Evolutionary conservation across 805 yeast species (phyloP).

Genomic region (Kodamaea hsintzibuensis): DNA sequence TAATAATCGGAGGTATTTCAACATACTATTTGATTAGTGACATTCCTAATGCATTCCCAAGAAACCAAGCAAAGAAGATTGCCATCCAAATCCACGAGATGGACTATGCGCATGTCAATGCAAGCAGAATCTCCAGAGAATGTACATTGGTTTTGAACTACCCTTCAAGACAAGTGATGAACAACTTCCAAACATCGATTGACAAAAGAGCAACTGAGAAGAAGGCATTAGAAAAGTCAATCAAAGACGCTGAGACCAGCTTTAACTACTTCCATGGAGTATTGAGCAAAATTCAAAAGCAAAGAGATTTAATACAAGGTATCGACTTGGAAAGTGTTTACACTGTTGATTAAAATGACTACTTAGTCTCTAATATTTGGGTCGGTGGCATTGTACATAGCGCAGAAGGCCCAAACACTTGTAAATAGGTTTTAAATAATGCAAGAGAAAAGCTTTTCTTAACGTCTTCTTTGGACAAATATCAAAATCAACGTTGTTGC

Average conservation of each 20-base stretch:
- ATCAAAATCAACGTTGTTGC: slow-evolving; percentile 25
- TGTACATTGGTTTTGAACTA: slow-evolving; percentile 76
- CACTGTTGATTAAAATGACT: slow-evolving; percentile 33
- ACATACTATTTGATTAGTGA: slow-evolving; percentile 70
- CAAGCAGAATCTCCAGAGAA: slow-evolving; percentile 77
- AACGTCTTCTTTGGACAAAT: slow-evolving; percentile 23
- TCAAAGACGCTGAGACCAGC: slow-evolving; percentile 58
- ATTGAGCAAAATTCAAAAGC: slow-evolving; percentile 44
- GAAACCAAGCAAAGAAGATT: slow-evolving; percentile 76
- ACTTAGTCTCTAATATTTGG: neutral
- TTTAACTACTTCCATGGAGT: slow-evolving; percentile 55
- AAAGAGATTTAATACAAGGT: slow-evolving; percentile 40
- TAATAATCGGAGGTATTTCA: slow-evolving; percentile 53
- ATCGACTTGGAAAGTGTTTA: slow-evolving; percentile 46
- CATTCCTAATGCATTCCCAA: slow-evolving; percentile 85
- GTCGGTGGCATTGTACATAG: neutral
- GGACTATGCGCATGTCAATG: slow-evolving; percentile 79
- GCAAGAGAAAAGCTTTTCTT: neutral
- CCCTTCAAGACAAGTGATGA: slow-evolving; percentile 81
- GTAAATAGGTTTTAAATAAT: slow-evolving; percentile 1
- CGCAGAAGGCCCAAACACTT: neutral
- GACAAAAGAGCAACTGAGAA: slow-evolving; percentile 62
- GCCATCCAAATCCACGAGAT: slow-evolving; percentile 57
- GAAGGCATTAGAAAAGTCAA: slow-evolving; percentile 51
- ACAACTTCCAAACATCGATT: slow-evolving; percentile 62